Base-by-base conservation (phyloP, 129 eudicot genomes). In the Centaurea solstitialis region DNA sequence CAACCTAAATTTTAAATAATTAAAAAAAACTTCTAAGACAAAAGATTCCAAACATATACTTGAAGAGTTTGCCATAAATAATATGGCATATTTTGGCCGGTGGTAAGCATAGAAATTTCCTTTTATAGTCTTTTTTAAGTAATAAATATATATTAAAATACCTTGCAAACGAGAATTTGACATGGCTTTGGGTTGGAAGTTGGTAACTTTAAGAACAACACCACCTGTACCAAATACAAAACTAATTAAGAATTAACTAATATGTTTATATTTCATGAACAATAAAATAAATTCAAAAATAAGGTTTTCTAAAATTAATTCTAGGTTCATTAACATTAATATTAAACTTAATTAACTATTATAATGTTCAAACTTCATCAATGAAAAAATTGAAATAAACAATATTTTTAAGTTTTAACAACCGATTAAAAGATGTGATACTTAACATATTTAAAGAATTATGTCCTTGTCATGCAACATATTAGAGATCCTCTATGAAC, bases 121-220 rank as follows among this genome's bases (percentile, higher is more conserved):
- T 0, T 57, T 57, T 57, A 57, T 57, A 57, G 5, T 57, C 2
- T 17, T 13, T 57, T 1, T 0, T n/a, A 7, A 18, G 30, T 6
- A 64, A 64, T 64, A 20, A 20, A 64, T 64, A n/a, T 8, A 62
- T 62, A 62, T 18, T n/a, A 62, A 28, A 24, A 75, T 73, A 93
- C 96, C 98, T 82, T 82, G 72, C 18, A 88, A 76, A 30, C 59
- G 88, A 79, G 88, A 86, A 67, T 79, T 91, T 21, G 96, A 91
- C 12, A 87, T 62, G 21, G 92, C 94, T 73, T 81, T 73, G 85
- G 96, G 87, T 37, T 38, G 77, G 11, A 84, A 72, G 69, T 82
- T 68, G 7, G 22, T n/a, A 28, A 7, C 68, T 61, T 1, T 83
- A 28, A 41, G 69, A 77, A 20, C 68, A 11, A 72, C 62, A 77